Evolutionary conservation across 805 yeast genomes (phyloP), one percentile per base, ranked within the genome.

Genomic region (Candida parachauliodes): DNA sequence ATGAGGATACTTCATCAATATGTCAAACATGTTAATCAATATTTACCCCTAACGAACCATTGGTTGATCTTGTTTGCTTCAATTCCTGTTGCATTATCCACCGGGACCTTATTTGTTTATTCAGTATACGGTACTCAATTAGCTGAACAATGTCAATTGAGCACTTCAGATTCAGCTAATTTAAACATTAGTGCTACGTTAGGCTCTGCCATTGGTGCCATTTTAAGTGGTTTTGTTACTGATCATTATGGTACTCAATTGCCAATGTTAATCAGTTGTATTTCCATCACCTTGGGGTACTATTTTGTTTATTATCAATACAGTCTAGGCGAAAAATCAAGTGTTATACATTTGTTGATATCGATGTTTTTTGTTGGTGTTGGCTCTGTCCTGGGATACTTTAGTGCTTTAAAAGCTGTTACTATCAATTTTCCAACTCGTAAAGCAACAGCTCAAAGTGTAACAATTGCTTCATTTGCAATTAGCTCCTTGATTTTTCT

Each of bases 401-500:
- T 61, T 36, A 56, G 62, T 34, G 45, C 62, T 8, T 49, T 61
- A 6, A 61, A 60, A 38, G 66, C 65, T 3, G 65, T 61, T 5
- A 52, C 65, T 1, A 37, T 60, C 6, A 51, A 49, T 37, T 61
- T 61, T 33, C 66, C 66, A 5, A 45, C 48, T 16, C 51, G 34
- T 36, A 60, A 58, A 40, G 63, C 62, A n/a, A 45, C 62, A 1
- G 67, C 67, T 6, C 67, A 61, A 43, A 57, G 63, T 38, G 44
- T 61, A 10, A 59, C 67, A 11, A 61, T 61, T 32, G 62, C 67
- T 2, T 55, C 61, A 8, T 61, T 61, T 50, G 67, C 67, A n/a
- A 59, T 61, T 8, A 51, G 63, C 8, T 52, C 60, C 30, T 46
- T 60, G 26, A 19, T 60, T 7, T 59, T 45, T 43, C 54, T 53